Evolutionary conservation across 352 stramenopile genomes (phyloP).

Genomic region (Pythium aristosporum): DNA sequence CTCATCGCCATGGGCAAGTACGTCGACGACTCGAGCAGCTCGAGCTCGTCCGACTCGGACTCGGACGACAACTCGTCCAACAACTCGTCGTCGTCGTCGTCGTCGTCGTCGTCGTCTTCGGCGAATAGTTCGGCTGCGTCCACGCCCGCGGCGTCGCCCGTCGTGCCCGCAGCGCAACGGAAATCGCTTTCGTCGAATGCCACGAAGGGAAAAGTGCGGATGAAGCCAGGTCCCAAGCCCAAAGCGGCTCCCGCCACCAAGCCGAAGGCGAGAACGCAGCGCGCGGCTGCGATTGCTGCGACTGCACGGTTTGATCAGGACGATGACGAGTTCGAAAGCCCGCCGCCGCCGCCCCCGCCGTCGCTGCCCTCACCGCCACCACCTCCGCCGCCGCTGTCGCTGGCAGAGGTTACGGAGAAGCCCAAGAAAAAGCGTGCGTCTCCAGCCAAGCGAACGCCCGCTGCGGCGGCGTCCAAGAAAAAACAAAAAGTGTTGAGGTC

Average conservation of each 20-base stretch:
- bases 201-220: slow-evolving; percentile 6
- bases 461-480: slow-evolving; percentile 10
- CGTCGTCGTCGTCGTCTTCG: slow-evolving; percentile 32
- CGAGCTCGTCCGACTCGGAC: slow-evolving; percentile 67
- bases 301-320: slow-evolving; percentile 21
- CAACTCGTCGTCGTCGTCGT: slow-evolving; percentile 49
- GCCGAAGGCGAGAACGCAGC: slow-evolving; percentile 16
- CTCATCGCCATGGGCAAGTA: slow-evolving; percentile 81
- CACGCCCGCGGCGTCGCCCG: slow-evolving; percentile 22
- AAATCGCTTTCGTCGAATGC: slow-evolving; percentile 25
- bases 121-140: slow-evolving; percentile 26
- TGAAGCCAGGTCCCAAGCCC: slow-evolving; percentile 25
- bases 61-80: slow-evolving; percentile 51
- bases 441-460: slow-evolving; percentile 18
- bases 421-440: slow-evolving; percentile 31
- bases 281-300: slow-evolving; percentile 14
- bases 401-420: slow-evolving; percentile 8
- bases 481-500: slow-evolving; percentile 15
- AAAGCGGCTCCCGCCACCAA: neutral
- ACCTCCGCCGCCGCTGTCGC: slow-evolving; percentile 25
- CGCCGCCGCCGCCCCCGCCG: slow-evolving; percentile 28
- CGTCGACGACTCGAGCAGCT: slow-evolving; percentile 73
- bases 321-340: slow-evolving; percentile 16
- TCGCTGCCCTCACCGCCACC: slow-evolving; percentile 32
- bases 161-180: slow-evolving; percentile 4